phyloP scores from a whole-genome alignment of 1,284 basidiomycete species.

The Hymenochaete sp. region DNA sequence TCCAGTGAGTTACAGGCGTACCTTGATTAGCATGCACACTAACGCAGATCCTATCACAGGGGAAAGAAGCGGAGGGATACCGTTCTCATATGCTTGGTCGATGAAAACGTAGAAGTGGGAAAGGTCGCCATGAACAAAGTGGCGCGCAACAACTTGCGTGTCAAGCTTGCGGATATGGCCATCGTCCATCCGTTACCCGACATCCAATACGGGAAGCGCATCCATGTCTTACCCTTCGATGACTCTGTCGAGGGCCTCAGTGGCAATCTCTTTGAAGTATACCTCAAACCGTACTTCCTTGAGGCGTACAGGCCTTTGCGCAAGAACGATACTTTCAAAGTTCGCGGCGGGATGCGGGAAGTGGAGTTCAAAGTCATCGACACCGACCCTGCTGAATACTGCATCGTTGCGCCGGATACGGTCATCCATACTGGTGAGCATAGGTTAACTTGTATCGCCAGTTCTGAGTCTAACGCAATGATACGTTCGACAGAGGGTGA shows the following conservation, averaged over 20 bases:
- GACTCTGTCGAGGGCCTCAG: constrained; percentile 97
- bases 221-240: constrained; percentile 96
- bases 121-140: constrained; percentile 99
- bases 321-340: constrained; percentile 98
- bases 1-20: constrained; percentile 46
- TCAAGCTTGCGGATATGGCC: constrained; percentile 95
- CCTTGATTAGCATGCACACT: not conserved
- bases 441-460: constrained; percentile 5
- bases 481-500: constrained; percentile 75
- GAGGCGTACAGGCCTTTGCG: constrained; percentile 94
- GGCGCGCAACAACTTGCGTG: constrained; percentile 94
- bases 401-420: constrained; percentile 95
- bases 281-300: constrained; percentile 99
- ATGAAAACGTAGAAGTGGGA: constrained; percentile 79
- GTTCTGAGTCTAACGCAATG: constrained; percentile 21
- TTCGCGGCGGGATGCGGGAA: constrained; percentile 93
- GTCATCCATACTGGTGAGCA: constrained; percentile 81
- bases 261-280: constrained; percentile 98
- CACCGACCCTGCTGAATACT: constrained; percentile 91
- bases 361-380: constrained; percentile 99
- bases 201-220: constrained; percentile 98
- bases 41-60: constrained; percentile 18
- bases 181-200: constrained; percentile 94
- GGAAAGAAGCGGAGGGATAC: constrained; percentile 14
- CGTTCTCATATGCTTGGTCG: constrained; percentile 45